Conservation (phyloP, 2,329 filamentous ascomycete genomes). For the Cladorrhinum sp. region DNA sequence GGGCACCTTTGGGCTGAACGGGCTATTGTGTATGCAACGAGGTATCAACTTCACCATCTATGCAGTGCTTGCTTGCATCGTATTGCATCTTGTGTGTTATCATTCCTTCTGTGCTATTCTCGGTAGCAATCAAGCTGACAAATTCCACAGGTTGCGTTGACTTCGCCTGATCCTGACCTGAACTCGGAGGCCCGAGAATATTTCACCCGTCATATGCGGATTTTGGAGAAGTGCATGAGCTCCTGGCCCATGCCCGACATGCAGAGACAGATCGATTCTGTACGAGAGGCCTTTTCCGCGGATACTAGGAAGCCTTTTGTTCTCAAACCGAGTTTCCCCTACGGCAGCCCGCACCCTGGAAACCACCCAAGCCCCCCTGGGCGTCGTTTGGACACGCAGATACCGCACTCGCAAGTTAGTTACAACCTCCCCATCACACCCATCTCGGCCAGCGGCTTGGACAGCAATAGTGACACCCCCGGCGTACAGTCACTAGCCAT, state of each 20-base stretch:
- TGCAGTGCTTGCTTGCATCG: slow-evolving; percentile 82
- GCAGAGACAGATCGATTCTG: slow-evolving; percentile 82
- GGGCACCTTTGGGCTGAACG: slow-evolving; percentile 71
- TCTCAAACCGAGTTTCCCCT: slow-evolving; percentile 82
- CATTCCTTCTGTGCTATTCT: slow-evolving; percentile 1
- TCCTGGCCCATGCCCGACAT: slow-evolving; percentile 88
- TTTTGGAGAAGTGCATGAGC: slow-evolving; percentile 79
- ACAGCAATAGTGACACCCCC: slow-evolving; percentile 70
- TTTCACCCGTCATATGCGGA: slow-evolving; percentile 90
- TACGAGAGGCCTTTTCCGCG: slow-evolving; percentile 87
- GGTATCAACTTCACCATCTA: slow-evolving; percentile 98
- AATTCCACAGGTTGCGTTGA: slow-evolving; percentile 73
- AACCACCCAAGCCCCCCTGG: slow-evolving; percentile 62
- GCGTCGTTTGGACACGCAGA: slow-evolving; percentile 52
- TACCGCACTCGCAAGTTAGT: slow-evolving; percentile 60
- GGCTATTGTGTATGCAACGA: slow-evolving; percentile 86
- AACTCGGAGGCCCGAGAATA: slow-evolving; percentile 82
- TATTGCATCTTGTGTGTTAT: slow-evolving; percentile 80
- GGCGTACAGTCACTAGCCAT: slow-evolving; percentile 69
- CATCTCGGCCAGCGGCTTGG: slow-evolving; percentile 68
- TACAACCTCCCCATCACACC: slow-evolving; percentile 75
- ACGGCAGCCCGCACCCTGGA: slow-evolving; percentile 71
- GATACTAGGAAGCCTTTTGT: slow-evolving; percentile 83
- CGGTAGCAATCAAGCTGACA: slow-evolving; percentile 12
- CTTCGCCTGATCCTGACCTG: slow-evolving; percentile 86